Evolutionary conservation across 805 yeast genomes (phyloP).

Genomic region (Hagleromyces aurorensis): DNA sequence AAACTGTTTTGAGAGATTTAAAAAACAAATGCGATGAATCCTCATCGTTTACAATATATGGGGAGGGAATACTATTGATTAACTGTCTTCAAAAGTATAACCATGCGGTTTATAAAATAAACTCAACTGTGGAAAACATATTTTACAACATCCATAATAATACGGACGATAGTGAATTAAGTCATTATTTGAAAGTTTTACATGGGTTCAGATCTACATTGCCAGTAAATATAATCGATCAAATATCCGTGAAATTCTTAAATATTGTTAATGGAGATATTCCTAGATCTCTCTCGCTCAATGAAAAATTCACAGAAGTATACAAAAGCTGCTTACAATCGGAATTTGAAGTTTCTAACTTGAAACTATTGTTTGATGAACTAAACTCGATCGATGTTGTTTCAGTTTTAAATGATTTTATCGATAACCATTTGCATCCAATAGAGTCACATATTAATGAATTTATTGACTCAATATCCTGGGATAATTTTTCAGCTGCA

Average conservation of each 20-base stretch:
- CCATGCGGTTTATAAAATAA: constrained; percentile 25
- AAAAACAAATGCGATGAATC: constrained; percentile 54
- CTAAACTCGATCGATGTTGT: constrained; percentile 35
- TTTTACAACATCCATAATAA: constrained; percentile 19
- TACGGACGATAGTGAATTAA: constrained; percentile 22
- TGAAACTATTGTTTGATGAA: constrained; percentile 34
- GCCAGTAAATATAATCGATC: constrained; percentile 30
- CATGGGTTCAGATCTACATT: constrained; percentile 36
- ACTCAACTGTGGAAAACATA: constrained; percentile 25
- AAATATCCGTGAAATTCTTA: constrained; percentile 32
- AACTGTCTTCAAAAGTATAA: constrained; percentile 28
- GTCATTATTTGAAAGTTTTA: constrained; percentile 29
- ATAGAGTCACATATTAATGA: constrained; percentile 4
- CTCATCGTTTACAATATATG: constrained; percentile 40
- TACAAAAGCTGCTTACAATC: constrained; percentile 37
- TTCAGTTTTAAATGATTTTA: constrained; percentile 32
- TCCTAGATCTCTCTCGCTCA: constrained; percentile 30
- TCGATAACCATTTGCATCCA: constrained; percentile 23
- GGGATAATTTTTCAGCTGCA: constrained; percentile 18
- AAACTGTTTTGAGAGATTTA: constrained; percentile 64
- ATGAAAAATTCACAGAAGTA: constrained; percentile 27
- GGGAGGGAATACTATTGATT: constrained; percentile 24
- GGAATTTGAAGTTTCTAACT: constrained; percentile 34
- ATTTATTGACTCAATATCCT: constrained; percentile 20
- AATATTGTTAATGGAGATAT: constrained; percentile 32